phyloP scores from a whole-genome alignment of 148 eudicot genomes.

The Camellia japonica region DNA sequence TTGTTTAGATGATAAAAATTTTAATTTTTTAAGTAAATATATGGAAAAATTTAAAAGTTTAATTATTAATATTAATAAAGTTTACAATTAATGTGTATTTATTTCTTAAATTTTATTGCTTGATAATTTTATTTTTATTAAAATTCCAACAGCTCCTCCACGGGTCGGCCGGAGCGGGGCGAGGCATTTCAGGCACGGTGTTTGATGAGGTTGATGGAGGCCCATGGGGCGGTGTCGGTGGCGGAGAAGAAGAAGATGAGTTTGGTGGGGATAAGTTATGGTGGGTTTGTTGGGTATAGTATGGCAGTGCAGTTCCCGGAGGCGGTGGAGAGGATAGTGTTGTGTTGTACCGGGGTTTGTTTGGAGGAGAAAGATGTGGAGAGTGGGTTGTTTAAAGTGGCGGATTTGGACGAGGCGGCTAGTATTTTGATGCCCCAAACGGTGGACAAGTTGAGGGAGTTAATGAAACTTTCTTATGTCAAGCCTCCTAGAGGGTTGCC shows the following conservation, averaged over 20 bases:
- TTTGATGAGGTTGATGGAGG: constrained; percentile 56
- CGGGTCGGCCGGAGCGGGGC: constrained; percentile 47
- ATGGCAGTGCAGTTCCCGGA: constrained; percentile 75
- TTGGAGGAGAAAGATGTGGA: constrained; percentile 80
- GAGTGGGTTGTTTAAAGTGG: constrained; percentile 62
- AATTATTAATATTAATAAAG: too few species aligned
- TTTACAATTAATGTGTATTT: too few species aligned
- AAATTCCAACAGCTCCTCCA: constrained; percentile 31
- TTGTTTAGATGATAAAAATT: too few species aligned
- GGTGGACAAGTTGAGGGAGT: constrained; percentile 61
- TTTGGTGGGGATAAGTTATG: constrained; percentile 88
- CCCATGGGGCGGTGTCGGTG: constrained; percentile 35
- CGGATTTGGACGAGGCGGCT: constrained; percentile 65
- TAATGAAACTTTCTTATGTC: constrained; percentile 60
- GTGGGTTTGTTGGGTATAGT: constrained; percentile 86
- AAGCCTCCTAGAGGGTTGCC: constrained; percentile 63
- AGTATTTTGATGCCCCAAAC: constrained; percentile 73
- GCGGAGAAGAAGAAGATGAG: constrained; percentile 24
- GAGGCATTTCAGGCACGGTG: constrained; percentile 81
- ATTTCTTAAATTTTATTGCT: too few species aligned
- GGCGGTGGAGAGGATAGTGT: constrained; percentile 66
- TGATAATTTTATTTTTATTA: too few species aligned
- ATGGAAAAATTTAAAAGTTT: too few species aligned
- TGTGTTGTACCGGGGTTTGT: constrained; percentile 79
- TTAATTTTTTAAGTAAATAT: too few species aligned